A percentile compares a stretch with the other conserved stretches of the same genome.
Evolutionary conservation across 2,329 filamentous ascomycete species (phyloP).

Genomic region (Eurotiales sp.): DNA sequence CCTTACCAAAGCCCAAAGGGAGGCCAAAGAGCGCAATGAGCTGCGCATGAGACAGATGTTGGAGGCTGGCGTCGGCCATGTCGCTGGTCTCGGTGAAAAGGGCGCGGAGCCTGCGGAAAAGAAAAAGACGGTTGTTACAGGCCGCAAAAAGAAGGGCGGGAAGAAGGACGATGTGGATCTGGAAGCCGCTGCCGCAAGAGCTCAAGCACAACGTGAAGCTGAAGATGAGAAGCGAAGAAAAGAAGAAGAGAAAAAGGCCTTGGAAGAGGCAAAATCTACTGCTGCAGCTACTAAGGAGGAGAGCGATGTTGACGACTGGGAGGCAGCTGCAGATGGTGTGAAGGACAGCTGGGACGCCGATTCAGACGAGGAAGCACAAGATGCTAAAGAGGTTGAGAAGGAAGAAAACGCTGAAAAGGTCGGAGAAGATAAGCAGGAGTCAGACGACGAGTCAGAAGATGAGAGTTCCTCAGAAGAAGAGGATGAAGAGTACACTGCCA

Average conservation of each 20-base stretch:
- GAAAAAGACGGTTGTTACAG: constrained; percentile 73
- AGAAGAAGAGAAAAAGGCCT: constrained; percentile 73
- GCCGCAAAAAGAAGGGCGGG: constrained; percentile 70
- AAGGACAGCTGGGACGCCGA: constrained; percentile 92
- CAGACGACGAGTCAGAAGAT: constrained; percentile 44
- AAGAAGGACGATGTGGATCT: constrained; percentile 56
- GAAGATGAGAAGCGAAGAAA: constrained; percentile 58
- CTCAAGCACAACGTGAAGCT: constrained; percentile 47
- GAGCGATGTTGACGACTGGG: constrained; percentile 69
- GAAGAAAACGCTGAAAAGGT: constrained; percentile 16
- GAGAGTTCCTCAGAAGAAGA: constrained; percentile 45
- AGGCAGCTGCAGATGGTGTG: constrained; percentile 71
- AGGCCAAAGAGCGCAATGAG: constrained; percentile 46
- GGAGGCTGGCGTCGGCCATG: constrained; percentile 42
- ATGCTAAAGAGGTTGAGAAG: constrained; percentile 52
- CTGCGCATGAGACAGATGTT: constrained; percentile 49
- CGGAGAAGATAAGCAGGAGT: constrained; percentile 25
- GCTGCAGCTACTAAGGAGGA: constrained; percentile 57
- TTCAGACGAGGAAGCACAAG: constrained; percentile 60
- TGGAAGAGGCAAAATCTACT: constrained; percentile 69
- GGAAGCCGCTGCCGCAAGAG: constrained; percentile 46
- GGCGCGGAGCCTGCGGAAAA: constrained; percentile 54
- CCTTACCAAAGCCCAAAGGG: constrained; percentile 47
- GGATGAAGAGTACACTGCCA: constrained; percentile 69
- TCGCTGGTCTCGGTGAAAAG: constrained; percentile 40